phyloP scores from a whole-genome alignment of 495 filamentous ascomycete genomes.

The Penicillium daleae region DNA sequence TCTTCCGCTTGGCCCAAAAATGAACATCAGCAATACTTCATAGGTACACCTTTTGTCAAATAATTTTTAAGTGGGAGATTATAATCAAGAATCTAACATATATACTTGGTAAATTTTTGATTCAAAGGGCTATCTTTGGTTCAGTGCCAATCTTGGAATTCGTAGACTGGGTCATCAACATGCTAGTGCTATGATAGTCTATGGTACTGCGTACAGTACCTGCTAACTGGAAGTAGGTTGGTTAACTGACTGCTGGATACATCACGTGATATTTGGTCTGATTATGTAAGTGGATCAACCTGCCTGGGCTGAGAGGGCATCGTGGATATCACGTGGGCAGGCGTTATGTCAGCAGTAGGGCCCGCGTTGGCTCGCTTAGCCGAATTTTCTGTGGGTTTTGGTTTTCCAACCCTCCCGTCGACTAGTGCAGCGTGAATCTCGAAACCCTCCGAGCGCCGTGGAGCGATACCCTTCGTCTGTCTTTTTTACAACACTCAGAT shows the following conservation, averaged over 20 bases:
- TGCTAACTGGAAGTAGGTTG: no score
- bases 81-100: no score
- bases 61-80: no score
- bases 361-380: constrained; percentile 51
- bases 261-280: no score
- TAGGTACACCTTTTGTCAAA: no score
- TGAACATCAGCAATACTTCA: not conserved
- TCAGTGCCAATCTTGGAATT: no score
- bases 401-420: constrained; percentile 43
- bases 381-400: constrained; percentile 55
- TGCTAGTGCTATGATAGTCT: no score
- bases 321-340: constrained; percentile 37
- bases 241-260: no score
- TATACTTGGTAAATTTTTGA: no score
- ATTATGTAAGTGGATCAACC: not conserved
- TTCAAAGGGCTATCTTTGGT: no score
- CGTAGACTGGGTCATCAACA: not conserved
- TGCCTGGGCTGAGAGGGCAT: not conserved
- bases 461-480: constrained; percentile 51
- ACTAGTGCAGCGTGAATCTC: constrained; percentile 42
- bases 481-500: constrained; percentile 46
- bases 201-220: no score
- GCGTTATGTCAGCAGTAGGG: constrained; percentile 29
- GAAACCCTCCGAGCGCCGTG: constrained; percentile 46
- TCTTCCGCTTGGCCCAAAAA: constrained; percentile 10